phyloP scores from a whole-genome alignment of 2,329 filamentous ascomycete species.

The Teratosphaeriaceae sp. region DNA sequence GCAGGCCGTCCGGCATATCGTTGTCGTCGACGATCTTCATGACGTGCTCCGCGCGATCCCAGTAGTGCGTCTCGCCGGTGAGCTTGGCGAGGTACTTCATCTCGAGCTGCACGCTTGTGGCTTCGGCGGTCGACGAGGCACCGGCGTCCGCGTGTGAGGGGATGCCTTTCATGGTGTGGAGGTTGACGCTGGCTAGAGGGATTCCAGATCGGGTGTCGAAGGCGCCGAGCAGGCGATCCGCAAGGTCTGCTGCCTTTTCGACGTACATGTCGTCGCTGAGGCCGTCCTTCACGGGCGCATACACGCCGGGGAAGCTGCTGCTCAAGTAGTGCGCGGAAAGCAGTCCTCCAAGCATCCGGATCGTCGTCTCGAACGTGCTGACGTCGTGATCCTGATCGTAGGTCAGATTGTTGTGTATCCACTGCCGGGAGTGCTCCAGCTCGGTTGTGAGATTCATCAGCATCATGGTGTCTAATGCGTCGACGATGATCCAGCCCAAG shows the following conservation, averaged over 20 bases:
- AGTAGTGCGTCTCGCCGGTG: slow-evolving; percentile 87
- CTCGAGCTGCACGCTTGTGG: slow-evolving; percentile 86
- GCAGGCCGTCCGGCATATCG: slow-evolving; percentile 67
- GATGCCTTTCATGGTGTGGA: slow-evolving; percentile 69
- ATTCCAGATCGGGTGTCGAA: slow-evolving; percentile 84
- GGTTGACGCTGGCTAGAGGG: slow-evolving; percentile 83
- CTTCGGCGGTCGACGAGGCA: slow-evolving; percentile 89
- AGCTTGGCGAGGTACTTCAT: slow-evolving; percentile 96
- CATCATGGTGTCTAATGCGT: slow-evolving; percentile 93
- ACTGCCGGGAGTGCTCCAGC: slow-evolving; percentile 76
- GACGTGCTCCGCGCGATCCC: slow-evolving; percentile 84
- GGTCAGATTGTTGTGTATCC: slow-evolving; percentile 72
- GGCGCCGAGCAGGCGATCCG: slow-evolving; percentile 76
- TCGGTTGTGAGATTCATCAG: slow-evolving; percentile 93
- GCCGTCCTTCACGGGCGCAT: slow-evolving; percentile 61
- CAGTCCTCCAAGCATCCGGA: slow-evolving; percentile 91
- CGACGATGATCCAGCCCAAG: slow-evolving; percentile 96
- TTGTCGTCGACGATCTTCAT: slow-evolving; percentile 89
- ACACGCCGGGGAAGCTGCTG: slow-evolving; percentile 68
- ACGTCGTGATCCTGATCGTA: slow-evolving; percentile 95
- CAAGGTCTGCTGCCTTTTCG: slow-evolving; percentile 90
- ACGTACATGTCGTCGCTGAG: slow-evolving; percentile 87
- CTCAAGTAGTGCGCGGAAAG: slow-evolving; percentile 94
- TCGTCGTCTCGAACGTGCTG: slow-evolving; percentile 96
- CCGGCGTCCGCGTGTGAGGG: slow-evolving; percentile 78